These are phyloP conservation scores for Lonicera japonica DNA, from an alignment of 129 eudicot species.

Conservation along the genomic window DNA sequence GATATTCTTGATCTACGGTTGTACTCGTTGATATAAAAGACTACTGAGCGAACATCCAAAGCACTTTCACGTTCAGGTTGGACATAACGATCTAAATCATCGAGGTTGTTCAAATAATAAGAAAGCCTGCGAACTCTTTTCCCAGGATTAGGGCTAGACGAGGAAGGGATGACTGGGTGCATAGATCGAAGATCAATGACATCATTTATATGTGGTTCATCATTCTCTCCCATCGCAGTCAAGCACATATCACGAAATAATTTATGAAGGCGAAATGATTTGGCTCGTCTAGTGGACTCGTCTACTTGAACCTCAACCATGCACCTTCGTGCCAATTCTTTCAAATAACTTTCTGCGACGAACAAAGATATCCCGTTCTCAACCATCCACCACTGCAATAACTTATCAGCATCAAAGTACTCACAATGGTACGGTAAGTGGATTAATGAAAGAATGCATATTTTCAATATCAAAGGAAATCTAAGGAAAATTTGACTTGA, in stretches of 20 bases:
- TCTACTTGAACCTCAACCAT: not conserved
- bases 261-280: conserved; percentile 7
- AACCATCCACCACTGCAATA: no score
- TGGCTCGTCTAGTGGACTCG: not conserved
- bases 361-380: no score
- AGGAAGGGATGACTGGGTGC: no score
- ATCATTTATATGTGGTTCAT: not conserved
- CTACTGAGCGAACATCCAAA: not conserved
- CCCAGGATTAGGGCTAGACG: no score
- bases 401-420: no score
- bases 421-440: no score
- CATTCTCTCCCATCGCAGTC: not conserved
- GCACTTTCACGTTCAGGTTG: not conserved
- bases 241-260: conserved; percentile 13
- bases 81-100: not conserved
- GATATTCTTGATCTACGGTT: not conserved
- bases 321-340: conserved; percentile 1
- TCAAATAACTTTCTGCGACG: conserved; percentile 9
- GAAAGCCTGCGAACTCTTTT: no score
- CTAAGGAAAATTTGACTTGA: no score
- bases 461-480: no score
- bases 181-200: no score
- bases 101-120: not conserved
- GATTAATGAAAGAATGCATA: no score
- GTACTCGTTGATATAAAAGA: not conserved